A percentile compares a stretch with the other conserved stretches of the same genome.
phyloP scores from a whole-genome alignment of 495 filamentous ascomycete species.

The Schizothecium vesticola region DNA sequence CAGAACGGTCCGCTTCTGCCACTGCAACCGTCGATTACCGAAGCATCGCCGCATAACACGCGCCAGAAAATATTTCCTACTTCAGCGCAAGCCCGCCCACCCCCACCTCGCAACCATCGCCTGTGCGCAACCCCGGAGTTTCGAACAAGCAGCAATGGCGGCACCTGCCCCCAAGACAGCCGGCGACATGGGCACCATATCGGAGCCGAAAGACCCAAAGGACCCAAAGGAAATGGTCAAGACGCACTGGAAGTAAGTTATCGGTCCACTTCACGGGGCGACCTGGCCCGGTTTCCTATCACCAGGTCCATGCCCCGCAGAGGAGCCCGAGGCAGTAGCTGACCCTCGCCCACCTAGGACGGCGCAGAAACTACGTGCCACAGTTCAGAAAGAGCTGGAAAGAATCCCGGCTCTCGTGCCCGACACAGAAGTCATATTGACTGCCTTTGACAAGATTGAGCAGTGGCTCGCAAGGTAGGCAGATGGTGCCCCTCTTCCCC shows the following conservation, averaged over 20 bases:
- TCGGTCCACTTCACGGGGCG: neutral
- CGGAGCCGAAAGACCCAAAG: conserved; percentile 3
- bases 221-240: conserved; percentile 10
- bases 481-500: conserved; percentile 14
- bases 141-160: conserved; percentile 14
- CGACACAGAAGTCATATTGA: conserved; percentile 42
- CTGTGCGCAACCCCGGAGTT: neutral
- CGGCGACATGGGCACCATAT: neutral
- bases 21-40: neutral
- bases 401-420: conserved; percentile 40
- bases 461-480: conserved; percentile 56
- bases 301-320: neutral
- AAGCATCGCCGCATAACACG: neutral
- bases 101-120: neutral
- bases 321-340: conserved; percentile 4
- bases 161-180: conserved; percentile 3
- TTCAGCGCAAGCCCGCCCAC: neutral
- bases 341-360: conserved; percentile 15
- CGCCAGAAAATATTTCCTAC: neutral
- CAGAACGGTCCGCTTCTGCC: neutral
- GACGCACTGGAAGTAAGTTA: conserved; percentile 25
- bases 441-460: conserved; percentile 53
- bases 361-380: conserved; percentile 22
- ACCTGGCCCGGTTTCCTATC: neutral
- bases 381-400: conserved; percentile 32